Base-by-base conservation (phyloP, 495 filamentous ascomycete species). In the Lepraria neglecta region DNA sequence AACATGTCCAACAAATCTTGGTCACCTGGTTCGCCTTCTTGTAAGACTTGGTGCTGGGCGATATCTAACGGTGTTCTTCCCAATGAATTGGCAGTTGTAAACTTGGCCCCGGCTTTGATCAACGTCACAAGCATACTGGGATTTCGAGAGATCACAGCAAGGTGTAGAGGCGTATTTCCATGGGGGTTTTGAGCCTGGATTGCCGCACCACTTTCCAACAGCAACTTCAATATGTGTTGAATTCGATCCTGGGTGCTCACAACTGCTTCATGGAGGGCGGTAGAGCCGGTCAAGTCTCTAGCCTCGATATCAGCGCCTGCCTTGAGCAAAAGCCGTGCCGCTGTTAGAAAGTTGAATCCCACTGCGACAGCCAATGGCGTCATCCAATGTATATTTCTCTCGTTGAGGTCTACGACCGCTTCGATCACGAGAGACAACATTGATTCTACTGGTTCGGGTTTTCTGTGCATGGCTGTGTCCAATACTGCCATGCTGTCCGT, bases 131-230 rank as follows among this genome's bases (percentile, higher is more conserved):
- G 10, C 11, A 59, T 42, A 0, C 40, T 17, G 24, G 6, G 12
- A 1, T 27, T 4, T 7, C 14, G 0, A 4, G 0, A 30, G 1
- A 12, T 4, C 0, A 59, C 57, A 59, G 57, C 57, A 4, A 12
- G 3, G 48, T 59, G 57, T 2, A 59, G 48, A 24, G 42, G 44
- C 9, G 54, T 44, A 28, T 56, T 6, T 44, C 54, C 54, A 17
- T 28, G 0, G 3, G 0, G 1, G 7, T 45, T 31, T 3, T 5
- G 9, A 11, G 54, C 40, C 21, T 45, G n/a, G 1, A 57, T 0
- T 6, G 3, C 7, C 3, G 42, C 42, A 33, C 6, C 6, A n/a
- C 30, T 15, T 24, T 19, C 2, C 15, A 57, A 21, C 3, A 44
- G 24, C 14, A 46, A 38, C 24, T 4, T 15, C 14, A 57, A 10